Percentiles rank a stretch among this genome's conserved stretches.
Conservation (phyloP, 768 basidiomycete genomes). For the Neoboletus magnificus region DNA sequence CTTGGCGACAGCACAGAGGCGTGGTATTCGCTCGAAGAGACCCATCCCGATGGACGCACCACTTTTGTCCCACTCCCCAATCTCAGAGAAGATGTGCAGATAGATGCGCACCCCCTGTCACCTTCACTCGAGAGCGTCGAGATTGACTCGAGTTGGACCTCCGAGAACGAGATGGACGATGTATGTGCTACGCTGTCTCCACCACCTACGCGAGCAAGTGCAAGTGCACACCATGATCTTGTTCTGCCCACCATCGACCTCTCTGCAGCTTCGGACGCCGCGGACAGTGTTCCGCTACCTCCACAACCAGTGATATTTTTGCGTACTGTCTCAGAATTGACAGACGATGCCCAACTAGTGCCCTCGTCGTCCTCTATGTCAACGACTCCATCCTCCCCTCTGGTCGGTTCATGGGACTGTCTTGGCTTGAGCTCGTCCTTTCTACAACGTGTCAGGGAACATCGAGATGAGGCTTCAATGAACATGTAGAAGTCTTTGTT, state of each 20-base stretch:
- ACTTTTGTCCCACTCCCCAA: neutral
- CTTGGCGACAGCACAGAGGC: slow-evolving; percentile 69
- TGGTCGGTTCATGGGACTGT: slow-evolving; percentile 19
- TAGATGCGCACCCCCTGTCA: neutral
- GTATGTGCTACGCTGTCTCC: slow-evolving; percentile 3
- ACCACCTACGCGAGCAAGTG: slow-evolving; percentile 24
- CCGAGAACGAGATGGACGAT: slow-evolving; percentile 7
- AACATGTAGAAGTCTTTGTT: neutral
- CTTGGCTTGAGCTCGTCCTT: slow-evolving; percentile 19
- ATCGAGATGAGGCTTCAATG: neutral
- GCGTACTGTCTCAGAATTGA: slow-evolving; percentile 24
- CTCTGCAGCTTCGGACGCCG: slow-evolving; percentile 35
- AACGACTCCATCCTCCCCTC: neutral
- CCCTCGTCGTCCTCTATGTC: neutral
- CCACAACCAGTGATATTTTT: slow-evolving; percentile 20
- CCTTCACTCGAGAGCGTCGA: slow-evolving; percentile 6
- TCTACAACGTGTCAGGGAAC: slow-evolving; percentile 8
- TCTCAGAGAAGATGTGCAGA: slow-evolving; percentile 1
- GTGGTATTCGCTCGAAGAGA: slow-evolving; percentile 75
- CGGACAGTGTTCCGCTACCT: neutral
- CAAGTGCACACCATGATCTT: slow-evolving; percentile 64
- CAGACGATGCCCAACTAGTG: slow-evolving; percentile 4
- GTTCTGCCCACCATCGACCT: slow-evolving; percentile 77
- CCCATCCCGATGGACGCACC: slow-evolving; percentile 16
- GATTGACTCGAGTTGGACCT: slow-evolving; percentile 2